Percentiles rank a stretch among this genome's conserved stretches.
Evolutionary conservation across 2,329 filamentous ascomycete genomes (phyloP).

Genomic region (Ophiosphaerella herpotricha): DNA sequence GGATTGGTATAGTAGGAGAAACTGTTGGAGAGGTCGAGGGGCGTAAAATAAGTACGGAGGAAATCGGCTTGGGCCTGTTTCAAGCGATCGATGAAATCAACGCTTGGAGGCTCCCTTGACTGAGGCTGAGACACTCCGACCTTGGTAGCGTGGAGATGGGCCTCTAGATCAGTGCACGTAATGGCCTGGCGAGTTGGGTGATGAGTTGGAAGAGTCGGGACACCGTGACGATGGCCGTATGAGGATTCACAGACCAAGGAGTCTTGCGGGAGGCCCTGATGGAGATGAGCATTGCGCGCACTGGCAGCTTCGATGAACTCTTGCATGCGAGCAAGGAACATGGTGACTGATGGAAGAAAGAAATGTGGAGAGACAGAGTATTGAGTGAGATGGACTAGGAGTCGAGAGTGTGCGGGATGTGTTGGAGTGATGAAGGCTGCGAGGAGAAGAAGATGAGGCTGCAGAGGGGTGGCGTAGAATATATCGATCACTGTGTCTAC

Average conservation of each 20-base stretch:
- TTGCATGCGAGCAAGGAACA: conserved; percentile 26
- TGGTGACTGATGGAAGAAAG: conserved; percentile 9
- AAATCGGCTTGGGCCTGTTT: conserved; percentile 21
- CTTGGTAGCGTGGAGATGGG: conserved; percentile 18
- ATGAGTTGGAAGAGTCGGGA: conserved; percentile 2
- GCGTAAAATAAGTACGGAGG: conserved; percentile 6
- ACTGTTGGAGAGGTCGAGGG: conserved; percentile 21
- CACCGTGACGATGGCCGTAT: background rate
- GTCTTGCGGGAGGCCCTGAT: conserved; percentile 17
- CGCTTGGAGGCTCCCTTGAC: conserved; percentile 14
- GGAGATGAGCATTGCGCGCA: conserved; percentile 22
- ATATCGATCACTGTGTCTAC: background rate
- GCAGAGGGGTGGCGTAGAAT: background rate
- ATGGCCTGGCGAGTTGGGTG: conserved; percentile 6
- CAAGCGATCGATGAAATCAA: conserved; percentile 16
- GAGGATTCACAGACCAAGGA: conserved; percentile 3
- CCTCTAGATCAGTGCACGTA: conserved; percentile 20
- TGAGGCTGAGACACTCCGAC: conserved; percentile 13
- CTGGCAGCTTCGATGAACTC: conserved; percentile 30
- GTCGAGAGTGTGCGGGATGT: too few relatives aligned
- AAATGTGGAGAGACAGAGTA: background rate
- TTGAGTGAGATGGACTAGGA: background rate
- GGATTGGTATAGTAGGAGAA: conserved; percentile 4
- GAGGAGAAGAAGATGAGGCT: conserved; percentile 1
- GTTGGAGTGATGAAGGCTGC: background rate